A percentile compares a stretch with the other conserved stretches of the same genome.
These are phyloP conservation scores for Globisporangium lucens DNA, from an alignment of 352 stramenopile genomes.

Conservation along the genomic window DNA sequence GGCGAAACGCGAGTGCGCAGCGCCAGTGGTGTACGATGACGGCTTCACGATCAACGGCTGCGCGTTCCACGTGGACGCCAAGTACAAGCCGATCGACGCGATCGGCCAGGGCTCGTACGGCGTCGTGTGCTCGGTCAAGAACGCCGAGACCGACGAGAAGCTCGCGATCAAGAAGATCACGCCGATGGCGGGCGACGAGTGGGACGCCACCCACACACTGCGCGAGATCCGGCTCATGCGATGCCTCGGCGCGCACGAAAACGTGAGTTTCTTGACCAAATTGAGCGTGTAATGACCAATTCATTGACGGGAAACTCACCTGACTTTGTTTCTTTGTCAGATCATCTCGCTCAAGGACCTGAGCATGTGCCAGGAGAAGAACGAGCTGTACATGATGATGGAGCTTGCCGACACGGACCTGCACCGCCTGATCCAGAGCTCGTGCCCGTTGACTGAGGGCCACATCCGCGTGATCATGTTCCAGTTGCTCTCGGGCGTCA, in stretches of 20 bases:
- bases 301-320: no score
- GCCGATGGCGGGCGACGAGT: constrained; percentile 88
- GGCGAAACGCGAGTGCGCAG: constrained; percentile 58
- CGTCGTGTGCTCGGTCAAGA: constrained; percentile 88
- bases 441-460: constrained; percentile 71
- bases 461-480: constrained; percentile 88
- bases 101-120: constrained; percentile 94
- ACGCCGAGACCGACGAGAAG: constrained; percentile 73
- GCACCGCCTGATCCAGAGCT: constrained; percentile 88
- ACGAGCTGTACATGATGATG: constrained; percentile 97
- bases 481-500: constrained; percentile 80
- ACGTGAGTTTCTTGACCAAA: constrained; percentile 41
- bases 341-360: constrained; percentile 90
- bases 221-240: constrained; percentile 90
- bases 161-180: constrained; percentile 93
- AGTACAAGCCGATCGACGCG: constrained; percentile 81
- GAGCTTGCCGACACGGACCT: constrained; percentile 93
- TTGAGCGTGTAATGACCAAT: no score
- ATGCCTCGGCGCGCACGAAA: constrained; percentile 87
- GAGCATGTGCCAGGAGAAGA: constrained; percentile 89
- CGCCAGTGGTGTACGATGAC: constrained; percentile 57
- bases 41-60: constrained; percentile 85
- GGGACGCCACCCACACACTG: constrained; percentile 87
- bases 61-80: constrained; percentile 76
- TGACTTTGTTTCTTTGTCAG: constrained; percentile 18